A percentile compares a stretch with the other conserved stretches of the same genome.
Evolutionary conservation across 1,139 yeast species (phyloP).

Genomic region (Yamadazyma triangularis): DNA sequence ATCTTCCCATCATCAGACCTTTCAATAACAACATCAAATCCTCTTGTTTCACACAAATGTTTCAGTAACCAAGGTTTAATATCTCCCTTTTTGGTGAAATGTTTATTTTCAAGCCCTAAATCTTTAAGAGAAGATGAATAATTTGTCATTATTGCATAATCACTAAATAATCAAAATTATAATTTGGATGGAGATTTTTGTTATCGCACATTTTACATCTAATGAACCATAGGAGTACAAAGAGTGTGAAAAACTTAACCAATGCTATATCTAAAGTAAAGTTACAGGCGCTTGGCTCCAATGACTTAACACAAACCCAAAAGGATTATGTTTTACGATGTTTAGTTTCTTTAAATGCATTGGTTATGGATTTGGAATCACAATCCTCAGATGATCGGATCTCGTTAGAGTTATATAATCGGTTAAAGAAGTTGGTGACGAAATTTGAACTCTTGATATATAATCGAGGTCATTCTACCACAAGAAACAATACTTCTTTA

Average conservation of each 20-base stretch:
- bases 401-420: constrained; percentile 1
- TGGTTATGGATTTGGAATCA: constrained; percentile 1
- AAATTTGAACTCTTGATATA: constrained; percentile 4
- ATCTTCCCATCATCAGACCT: constrained; percentile 66
- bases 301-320: constrained; percentile 6
- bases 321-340: constrained; percentile 9
- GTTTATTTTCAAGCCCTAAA: too few species aligned
- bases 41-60: too few species aligned
- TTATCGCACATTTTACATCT: too few species aligned
- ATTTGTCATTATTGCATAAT: too few species aligned
- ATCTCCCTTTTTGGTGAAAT: constrained; percentile 29
- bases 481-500: background rate
- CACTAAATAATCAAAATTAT: too few species aligned
- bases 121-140: too few species aligned
- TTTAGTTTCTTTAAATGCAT: constrained; percentile 5
- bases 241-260: background rate
- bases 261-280: background rate
- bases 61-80: constrained; percentile 72
- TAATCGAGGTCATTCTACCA: constrained; percentile 1
- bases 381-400: constrained; percentile 1
- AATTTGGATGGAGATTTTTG: too few species aligned
- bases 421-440: constrained; percentile 2
- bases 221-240: too few species aligned
- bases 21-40: constrained; percentile 63
- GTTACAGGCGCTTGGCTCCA: background rate